Evolutionary conservation across 192 early-diverging fungal species (phyloP), one percentile per base, ranked within the genome.

Genomic region (Mortierella alpina): DNA sequence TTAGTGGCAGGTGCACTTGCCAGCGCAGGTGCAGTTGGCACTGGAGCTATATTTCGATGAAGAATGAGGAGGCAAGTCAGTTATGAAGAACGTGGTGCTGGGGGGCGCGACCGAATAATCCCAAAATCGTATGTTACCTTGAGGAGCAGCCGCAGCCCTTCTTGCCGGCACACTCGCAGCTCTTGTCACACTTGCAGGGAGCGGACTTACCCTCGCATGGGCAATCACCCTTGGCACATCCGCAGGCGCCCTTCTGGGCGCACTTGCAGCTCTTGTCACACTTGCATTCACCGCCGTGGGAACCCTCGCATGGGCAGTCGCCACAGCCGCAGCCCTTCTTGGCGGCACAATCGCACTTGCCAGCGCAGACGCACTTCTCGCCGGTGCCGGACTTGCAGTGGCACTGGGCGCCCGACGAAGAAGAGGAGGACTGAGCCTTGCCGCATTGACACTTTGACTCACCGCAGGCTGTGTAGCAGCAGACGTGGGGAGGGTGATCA

Each of bases 211-310:
- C 51, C 60, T 75, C 66, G 46, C 73, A 75, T 0, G 58, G 41
- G n/a, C 73, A 75, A 14, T 51, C 46, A 15, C 63, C 71, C 48
- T 74, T 67, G 52, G 52, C 54, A 42, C 72, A 67, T 20, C 58
- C 64, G 42, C 73, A 74, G 42, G 50, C 72, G 22, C 11, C 2
- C 0, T 47, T 56, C 47, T 60, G 7, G 0, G 64, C 41, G 41
- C 64, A 66, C 41, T 66, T 52, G 64, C 64, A 66, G 14, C 44
- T 2, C 12, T 41, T 54, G 40, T 66, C 64, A 17, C 64, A 66
- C 42, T 66, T 46, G 64, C 64, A 66, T 2, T 41, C 52, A 0
- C 41, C 64, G 1, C 52, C 52, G 44, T 45, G 6, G 46, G 7
- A 5, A 0, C 59, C 51, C 51, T 65, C 63, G 40, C 63, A 65